Percentiles rank a stretch among this genome's conserved stretches.
phyloP scores from a whole-genome alignment of 2,329 filamentous ascomycete genomes.

The Ceratocystis colombiana region DNA sequence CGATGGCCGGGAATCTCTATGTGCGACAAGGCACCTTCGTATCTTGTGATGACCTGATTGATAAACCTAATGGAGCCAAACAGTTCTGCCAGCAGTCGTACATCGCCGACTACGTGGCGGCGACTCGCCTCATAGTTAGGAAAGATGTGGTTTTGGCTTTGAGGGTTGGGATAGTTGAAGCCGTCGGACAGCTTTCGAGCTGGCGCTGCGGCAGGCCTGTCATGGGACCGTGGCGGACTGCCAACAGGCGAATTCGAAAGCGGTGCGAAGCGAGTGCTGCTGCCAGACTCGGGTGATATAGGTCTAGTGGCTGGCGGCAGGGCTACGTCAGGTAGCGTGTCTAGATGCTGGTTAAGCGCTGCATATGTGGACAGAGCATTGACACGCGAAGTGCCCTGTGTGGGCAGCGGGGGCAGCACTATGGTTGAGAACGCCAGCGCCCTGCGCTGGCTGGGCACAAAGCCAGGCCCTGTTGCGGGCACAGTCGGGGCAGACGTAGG shows the following conservation, averaged over 20 bases:
- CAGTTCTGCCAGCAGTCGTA: constrained; percentile 9
- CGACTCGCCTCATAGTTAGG: not conserved
- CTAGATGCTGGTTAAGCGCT: constrained; percentile 2
- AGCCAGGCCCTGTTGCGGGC: not conserved
- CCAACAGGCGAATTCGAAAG: not conserved
- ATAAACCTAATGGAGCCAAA: constrained; percentile 5
- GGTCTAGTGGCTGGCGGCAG: not conserved
- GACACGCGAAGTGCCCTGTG: not conserved
- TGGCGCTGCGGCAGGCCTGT: not conserved
- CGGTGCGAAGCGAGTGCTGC: not conserved
- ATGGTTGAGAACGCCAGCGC: constrained; percentile 16
- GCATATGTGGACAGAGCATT: constrained; percentile 3
- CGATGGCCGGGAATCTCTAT: constrained; percentile 1
- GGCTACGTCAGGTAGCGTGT: not conserved
- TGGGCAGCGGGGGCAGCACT: constrained; percentile 14
- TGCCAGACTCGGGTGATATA: not conserved
- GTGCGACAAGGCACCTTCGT: not conserved
- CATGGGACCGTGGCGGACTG: constrained; percentile 2
- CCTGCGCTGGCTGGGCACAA: not conserved
- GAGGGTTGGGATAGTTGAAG: not conserved
- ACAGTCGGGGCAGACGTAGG: not conserved
- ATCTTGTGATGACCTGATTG: constrained; percentile 10
- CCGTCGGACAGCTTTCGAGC: not conserved
- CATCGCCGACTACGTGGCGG: constrained; percentile 9
- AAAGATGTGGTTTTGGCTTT: not conserved